Conservation (phyloP, 1,284 basidiomycete genomes). For the Bondarzewia mesenterica region DNA sequence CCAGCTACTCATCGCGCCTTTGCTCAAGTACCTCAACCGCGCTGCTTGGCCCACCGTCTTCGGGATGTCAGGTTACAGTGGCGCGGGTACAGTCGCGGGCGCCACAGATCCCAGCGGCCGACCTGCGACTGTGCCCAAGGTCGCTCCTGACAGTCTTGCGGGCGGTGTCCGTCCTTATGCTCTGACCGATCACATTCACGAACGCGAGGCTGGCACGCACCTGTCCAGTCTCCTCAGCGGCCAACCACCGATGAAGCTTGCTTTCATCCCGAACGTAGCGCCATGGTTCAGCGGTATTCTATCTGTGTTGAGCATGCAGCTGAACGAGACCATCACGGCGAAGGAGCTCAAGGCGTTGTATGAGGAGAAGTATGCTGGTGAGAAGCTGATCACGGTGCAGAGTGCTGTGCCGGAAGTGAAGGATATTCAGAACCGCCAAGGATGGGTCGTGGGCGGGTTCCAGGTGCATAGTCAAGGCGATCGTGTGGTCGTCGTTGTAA, state of each 20-base stretch:
- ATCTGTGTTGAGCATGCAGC: constrained; percentile 77
- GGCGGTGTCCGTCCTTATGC: constrained; percentile 82
- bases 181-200: constrained; percentile 97
- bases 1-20: constrained; percentile 87
- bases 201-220: constrained; percentile 86
- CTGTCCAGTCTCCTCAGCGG: constrained; percentile 54
- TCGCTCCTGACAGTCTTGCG: constrained; percentile 67
- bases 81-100: constrained; percentile 83
- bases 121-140: constrained; percentile 77
- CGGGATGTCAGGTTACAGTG: constrained; percentile 91
- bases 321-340: constrained; percentile 60
- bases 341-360: constrained; percentile 71
- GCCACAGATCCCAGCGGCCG: constrained; percentile 57
- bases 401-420: constrained; percentile 70
- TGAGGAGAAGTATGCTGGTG: constrained; percentile 69
- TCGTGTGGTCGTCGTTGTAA: constrained; percentile 84
- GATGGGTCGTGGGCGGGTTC: constrained; percentile 88
- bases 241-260: constrained; percentile 48
- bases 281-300: constrained; percentile 98
- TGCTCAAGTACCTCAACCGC: constrained; percentile 66
- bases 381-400: constrained; percentile 65
- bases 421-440: constrained; percentile 79
- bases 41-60: constrained; percentile 80
- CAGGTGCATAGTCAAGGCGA: constrained; percentile 89
- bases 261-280: constrained; percentile 84